A percentile compares a stretch with the other conserved stretches of the same genome.
Evolutionary conservation across 106 monocot genomes (phyloP).

Genomic region (Dendrobium officinale): DNA sequence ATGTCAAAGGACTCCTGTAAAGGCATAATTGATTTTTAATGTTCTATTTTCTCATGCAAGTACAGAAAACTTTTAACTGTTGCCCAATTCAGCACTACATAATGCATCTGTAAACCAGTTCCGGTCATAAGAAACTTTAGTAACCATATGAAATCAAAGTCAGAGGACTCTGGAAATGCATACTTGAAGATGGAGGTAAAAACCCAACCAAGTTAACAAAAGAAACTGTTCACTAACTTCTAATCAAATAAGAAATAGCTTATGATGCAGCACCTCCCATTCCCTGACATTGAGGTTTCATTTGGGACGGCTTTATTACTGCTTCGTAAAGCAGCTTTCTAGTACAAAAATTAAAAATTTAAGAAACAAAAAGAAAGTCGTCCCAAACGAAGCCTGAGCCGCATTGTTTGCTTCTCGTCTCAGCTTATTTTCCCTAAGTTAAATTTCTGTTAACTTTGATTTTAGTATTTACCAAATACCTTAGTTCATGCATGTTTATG

Average conservation of each 20-base stretch:
- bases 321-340: too few species aligned
- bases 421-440: too few species aligned
- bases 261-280: not conserved
- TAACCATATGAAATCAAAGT: not conserved
- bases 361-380: too few species aligned
- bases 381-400: too few species aligned
- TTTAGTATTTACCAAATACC: too few species aligned
- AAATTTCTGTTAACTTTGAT: too few species aligned
- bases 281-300: too few species aligned
- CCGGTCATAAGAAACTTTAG: not conserved
- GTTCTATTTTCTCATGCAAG: not conserved
- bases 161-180: not conserved
- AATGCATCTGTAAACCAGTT: not conserved
- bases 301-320: too few species aligned
- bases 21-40: constrained; percentile 22
- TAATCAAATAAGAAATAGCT: not conserved
- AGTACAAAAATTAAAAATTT: too few species aligned
- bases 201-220: not conserved
- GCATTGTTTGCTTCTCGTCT: too few species aligned
- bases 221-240: not conserved
- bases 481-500: too few species aligned
- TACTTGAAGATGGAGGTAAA: not conserved
- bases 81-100: not conserved
- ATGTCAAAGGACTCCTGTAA: constrained; percentile 88
- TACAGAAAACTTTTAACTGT: not conserved